Evolutionary conservation across 495 filamentous ascomycete genomes (phyloP), one percentile per base, ranked within the genome.

Genomic region (Melanomma pulvis-pyrius): DNA sequence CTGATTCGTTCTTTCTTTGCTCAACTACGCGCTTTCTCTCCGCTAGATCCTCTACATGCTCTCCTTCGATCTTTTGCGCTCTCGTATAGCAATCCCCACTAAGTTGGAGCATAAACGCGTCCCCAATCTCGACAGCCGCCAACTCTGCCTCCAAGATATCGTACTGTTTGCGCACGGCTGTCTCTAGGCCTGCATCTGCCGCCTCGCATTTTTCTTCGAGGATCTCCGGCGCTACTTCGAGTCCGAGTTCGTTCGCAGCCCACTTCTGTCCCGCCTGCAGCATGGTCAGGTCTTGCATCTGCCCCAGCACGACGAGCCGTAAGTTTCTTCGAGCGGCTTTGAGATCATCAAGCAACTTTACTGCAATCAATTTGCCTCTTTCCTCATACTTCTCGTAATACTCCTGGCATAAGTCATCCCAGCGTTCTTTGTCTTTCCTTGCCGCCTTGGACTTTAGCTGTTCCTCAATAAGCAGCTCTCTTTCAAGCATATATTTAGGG

Each of bases 201-300:
- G 12, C 9, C 15, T 13, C 25, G n/a, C 51, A 54, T 9, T 34
- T 54, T 26, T 54, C 2, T 19, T 19, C 26, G 1, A 54, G 29
- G 15, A 54, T 5, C 6, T 19, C 51, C 4, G 9, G 39, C n/a
- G 39, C 13, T 44, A 44, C 3, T 17, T 44, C 39, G 39, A 44
- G n/a, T n/a, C 39, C n/a, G 4, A 4, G 30, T 4, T 4, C 5
- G 12, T 34, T 34, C 30, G 12, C 5, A 7, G 8, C 5, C 49
- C 49, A 52, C 25, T 52, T 24, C 21, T 52, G 49, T 11, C 13
- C 49, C 21, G 49, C 49, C 25, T 52, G 49, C 49, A 52, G 25
- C 17, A 54, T 28, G 8, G 28, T 36, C 9, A 54, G 17, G 26
- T 29, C 25, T 28, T 52, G 8, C 21, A 52, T 15, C 12, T 52